Percentiles rank a stretch among this genome's conserved stretches.
Evolutionary conservation across 805 yeast species (phyloP).

Genomic region (Priceomyces fermenticarens): DNA sequence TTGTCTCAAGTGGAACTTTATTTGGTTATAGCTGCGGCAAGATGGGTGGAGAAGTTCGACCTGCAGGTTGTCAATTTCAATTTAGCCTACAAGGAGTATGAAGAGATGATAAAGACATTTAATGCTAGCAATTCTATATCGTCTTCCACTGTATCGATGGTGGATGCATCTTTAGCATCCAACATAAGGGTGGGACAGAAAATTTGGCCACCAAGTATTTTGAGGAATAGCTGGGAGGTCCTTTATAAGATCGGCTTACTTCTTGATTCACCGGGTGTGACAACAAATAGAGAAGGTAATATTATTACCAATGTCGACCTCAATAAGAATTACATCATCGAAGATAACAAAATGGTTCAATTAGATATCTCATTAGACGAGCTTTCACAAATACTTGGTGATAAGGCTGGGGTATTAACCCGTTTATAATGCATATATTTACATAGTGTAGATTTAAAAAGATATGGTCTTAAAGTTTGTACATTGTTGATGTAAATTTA

Average conservation of each 20-base stretch:
- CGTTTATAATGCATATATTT: too few relatives aligned
- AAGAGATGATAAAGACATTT: conserved; percentile 45
- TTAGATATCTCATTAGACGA: conserved; percentile 53
- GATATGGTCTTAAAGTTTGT: too few relatives aligned
- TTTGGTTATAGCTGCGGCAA: conserved; percentile 69
- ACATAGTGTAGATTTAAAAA: too few relatives aligned
- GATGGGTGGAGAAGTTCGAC: conserved; percentile 60
- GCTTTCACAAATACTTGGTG: conserved; percentile 30
- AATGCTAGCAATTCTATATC: conserved; percentile 32
- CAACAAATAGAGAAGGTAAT: conserved; percentile 39
- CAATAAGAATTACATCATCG: conserved; percentile 30
- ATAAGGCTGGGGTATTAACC: conserved; percentile 6
- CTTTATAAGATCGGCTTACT: conserved; percentile 56
- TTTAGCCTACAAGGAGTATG: conserved; percentile 73
- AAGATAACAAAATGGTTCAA: conserved; percentile 49
- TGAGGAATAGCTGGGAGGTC: conserved; percentile 73
- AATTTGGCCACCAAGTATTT: conserved; percentile 58
- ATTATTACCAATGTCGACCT: conserved; percentile 23
- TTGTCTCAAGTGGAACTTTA: conserved; percentile 72
- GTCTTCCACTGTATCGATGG: conserved; percentile 26
- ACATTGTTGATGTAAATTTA: too few relatives aligned
- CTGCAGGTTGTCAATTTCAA: conserved; percentile 69
- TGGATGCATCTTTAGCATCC: conserved; percentile 33
- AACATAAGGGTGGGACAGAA: conserved; percentile 40
- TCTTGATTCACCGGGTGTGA: conserved; percentile 42